Conservation (phyloP, 305 asterid species). For the Caryopteris hybrid region DNA sequence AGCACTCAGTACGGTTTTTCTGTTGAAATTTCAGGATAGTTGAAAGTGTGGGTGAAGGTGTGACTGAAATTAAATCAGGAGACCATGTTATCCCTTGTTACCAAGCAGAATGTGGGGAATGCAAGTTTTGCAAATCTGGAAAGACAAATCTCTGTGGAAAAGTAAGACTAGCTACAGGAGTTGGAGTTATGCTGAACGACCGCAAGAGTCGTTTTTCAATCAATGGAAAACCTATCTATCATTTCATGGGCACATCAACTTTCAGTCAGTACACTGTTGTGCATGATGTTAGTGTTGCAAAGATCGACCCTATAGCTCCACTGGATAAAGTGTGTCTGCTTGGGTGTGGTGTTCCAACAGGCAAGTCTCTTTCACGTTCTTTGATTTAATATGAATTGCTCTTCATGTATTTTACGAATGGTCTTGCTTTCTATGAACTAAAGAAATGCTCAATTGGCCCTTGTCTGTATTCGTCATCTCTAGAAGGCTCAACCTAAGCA, state of each 20-base stretch:
- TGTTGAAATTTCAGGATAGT: slow-evolving; percentile 58
- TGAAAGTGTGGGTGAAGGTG: slow-evolving; percentile 99
- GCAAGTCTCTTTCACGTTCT: slow-evolving; percentile 31
- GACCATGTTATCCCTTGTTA: slow-evolving; percentile 99
- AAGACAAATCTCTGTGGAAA: slow-evolving; percentile 98
- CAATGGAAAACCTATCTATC: slow-evolving; percentile 80
- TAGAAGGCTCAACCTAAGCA: neutral
- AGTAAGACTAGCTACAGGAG: slow-evolving; percentile 95
- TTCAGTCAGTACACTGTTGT: slow-evolving; percentile 98
- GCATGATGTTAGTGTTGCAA: slow-evolving; percentile 98
- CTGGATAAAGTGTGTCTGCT: slow-evolving; percentile 96
- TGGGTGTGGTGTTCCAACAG: slow-evolving; percentile 99
- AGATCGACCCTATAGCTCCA: slow-evolving; percentile 88
- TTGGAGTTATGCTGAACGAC: slow-evolving; percentile 92
- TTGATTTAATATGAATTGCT: neutral
- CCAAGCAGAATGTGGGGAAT: slow-evolving; percentile 97
- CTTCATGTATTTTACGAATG: neutral
- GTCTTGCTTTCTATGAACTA: neutral
- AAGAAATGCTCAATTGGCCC: neutral
- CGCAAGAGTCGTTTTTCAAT: slow-evolving; percentile 87
- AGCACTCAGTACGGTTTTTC: neutral
- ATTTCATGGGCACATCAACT: slow-evolving; percentile 99
- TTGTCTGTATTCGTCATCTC: neutral
- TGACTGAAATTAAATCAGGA: slow-evolving; percentile 81
- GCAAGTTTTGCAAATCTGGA: slow-evolving; percentile 98